Evolutionary conservation across 1,284 basidiomycete genomes (phyloP), one percentile per base, ranked within the genome.

Genomic region (Clitocybe nebularis): DNA sequence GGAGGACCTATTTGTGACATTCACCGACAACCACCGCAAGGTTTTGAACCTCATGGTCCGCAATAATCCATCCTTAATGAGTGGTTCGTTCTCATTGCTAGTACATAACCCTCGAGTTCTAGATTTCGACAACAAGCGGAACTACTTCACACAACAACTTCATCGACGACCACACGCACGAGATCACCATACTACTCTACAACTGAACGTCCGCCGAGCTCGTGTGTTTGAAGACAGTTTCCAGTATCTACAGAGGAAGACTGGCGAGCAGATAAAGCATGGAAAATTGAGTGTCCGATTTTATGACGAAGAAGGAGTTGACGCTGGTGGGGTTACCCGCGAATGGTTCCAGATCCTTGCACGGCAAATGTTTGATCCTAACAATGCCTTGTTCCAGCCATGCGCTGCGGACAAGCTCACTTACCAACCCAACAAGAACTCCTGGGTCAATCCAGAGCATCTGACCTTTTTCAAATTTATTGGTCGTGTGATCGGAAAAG

Each of bases 71-170:
- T 92, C 93, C 0, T 69, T 99, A 26, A 95, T 99, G 90, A 93
- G 91, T 52, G 96, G 96, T 8, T 96, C 93, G 1, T 99, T 99
- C 75, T 93, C 94, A 10, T 75, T 99, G 2, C 76, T 99, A 44
- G 89, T 99, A 24, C 85, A 94, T 64, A 99, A 99, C 58, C 88
- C 96, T 37, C 86, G 92, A 33, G 93, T 99, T 17, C 80, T 99
- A 46, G 96, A 99, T 72, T 99, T 99, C 63, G 96, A 99, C 74
- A 99, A 99, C 82, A 99, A 99, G 72, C 84, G 96, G 41, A 96
- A 94, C 59, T 99, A 95, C 73, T 99, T 99, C 73, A 89, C 83
- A 50, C 95, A 98, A 65, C 93, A 98, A 62, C 77, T 99, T 11
- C 93, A 96, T 62, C 84, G 89, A 41, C 87, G 90, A 36, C 81